Conservation (phyloP, 2,329 filamentous ascomycete species). For the Cladophialophora psammophila region DNA sequence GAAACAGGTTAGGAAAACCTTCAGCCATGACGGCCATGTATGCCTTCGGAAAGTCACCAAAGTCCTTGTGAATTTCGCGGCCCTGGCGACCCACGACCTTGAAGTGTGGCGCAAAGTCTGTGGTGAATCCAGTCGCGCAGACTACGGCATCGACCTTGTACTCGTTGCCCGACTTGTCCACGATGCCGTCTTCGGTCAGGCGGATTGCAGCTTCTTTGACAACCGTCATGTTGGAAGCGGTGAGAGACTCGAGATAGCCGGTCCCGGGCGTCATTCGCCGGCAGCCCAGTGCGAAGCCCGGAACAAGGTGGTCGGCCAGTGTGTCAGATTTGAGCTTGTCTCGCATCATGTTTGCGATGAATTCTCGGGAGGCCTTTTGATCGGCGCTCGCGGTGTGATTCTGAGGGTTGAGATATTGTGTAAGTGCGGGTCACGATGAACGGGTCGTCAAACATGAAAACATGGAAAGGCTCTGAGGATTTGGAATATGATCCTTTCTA, state of each 20-base stretch:
- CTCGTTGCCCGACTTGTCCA: constrained; percentile 4
- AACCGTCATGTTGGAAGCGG: constrained; percentile 39
- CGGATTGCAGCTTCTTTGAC: neutral
- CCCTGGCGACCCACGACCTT: constrained; percentile 28
- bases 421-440: too few relatives aligned
- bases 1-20: constrained; percentile 30
- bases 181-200: constrained; percentile 15
- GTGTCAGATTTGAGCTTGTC: constrained; percentile 16
- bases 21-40: constrained; percentile 41
- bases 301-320: constrained; percentile 33
- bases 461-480: too few relatives aligned
- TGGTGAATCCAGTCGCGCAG: constrained; percentile 48
- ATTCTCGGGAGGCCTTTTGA: constrained; percentile 7
- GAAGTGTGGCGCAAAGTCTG: constrained; percentile 42
- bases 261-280: constrained; percentile 36
- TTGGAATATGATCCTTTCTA: too few relatives aligned
- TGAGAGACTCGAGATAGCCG: constrained; percentile 37
- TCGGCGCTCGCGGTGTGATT: constrained; percentile 6
- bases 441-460: too few relatives aligned
- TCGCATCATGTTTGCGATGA: constrained; percentile 17
- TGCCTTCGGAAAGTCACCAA: constrained; percentile 38
- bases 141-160: constrained; percentile 38
- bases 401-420: too few relatives aligned
- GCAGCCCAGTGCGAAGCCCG: constrained; percentile 38
- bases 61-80: constrained; percentile 40